These are phyloP conservation scores for Gautieria morchelliformis DNA, from an alignment of 768 basidiomycete species.

Conservation along the genomic window DNA sequence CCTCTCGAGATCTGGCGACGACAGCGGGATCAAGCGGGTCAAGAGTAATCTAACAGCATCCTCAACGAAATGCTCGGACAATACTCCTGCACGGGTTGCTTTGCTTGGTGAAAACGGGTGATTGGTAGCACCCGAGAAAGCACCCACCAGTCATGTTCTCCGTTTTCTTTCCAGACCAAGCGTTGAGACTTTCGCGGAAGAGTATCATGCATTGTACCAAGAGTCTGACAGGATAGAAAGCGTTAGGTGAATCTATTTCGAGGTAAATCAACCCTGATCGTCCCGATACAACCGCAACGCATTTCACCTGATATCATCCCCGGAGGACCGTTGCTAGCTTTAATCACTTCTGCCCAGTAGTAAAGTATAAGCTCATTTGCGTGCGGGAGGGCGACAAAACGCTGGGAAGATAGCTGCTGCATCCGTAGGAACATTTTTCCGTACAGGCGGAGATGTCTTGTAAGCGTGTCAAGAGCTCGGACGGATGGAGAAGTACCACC, in stretches of 20 bases:
- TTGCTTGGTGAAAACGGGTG: neutral
- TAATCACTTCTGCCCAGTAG: slow-evolving; percentile 74
- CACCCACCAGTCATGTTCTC: neutral
- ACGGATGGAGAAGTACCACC: neutral
- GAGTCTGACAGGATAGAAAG: slow-evolving; percentile 67
- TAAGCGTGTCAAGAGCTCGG: slow-evolving; percentile 36
- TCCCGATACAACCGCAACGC: neutral
- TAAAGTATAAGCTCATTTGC: slow-evolving; percentile 64
- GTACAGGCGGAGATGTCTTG: slow-evolving; percentile 58
- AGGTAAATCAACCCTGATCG: neutral
- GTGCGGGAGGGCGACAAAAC: slow-evolving; percentile 53
- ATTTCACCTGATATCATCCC: slow-evolving; percentile 48
- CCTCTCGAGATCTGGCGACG: slow-evolving; percentile 66
- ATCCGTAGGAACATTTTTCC: slow-evolving; percentile 76
- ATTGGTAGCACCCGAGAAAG: neutral
- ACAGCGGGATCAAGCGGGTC: slow-evolving; percentile 77
- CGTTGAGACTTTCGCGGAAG: slow-evolving; percentile 73
- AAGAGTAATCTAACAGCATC: slow-evolving; percentile 69
- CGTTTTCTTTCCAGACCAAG: slow-evolving; percentile 60
- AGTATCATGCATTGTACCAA: slow-evolving; percentile 79
- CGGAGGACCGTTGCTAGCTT: slow-evolving; percentile 48
- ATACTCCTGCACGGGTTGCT: slow-evolving; percentile 28
- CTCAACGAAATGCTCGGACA: slow-evolving; percentile 63
- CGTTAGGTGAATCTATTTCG: slow-evolving; percentile 46
- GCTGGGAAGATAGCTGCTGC: slow-evolving; percentile 48